Base-by-base conservation (phyloP, 1,139 yeast genomes). In the Taphrina wiesneri region DNA sequence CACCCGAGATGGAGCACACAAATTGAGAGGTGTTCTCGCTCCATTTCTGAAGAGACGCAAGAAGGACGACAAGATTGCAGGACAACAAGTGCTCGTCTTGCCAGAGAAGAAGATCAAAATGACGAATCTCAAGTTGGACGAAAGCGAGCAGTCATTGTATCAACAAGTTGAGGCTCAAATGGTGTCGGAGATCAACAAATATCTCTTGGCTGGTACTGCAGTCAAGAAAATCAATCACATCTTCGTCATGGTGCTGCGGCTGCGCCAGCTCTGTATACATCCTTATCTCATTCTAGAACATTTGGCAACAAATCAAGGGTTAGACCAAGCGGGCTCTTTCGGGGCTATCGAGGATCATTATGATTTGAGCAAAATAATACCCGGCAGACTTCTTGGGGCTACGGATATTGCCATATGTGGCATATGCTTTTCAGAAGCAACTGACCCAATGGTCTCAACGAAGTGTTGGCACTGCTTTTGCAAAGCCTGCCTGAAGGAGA, bases 191-290 rank as follows among this genome's bases (percentile, higher is more conserved):
- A 93, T 91, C 79, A 82, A 81, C 66, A 88, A 90, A 68, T 92
- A 85, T 75, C 98, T 93, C 54, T 95, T 96, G 28, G 93, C 90
- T 74, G 99, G 99, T 76, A 97, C 93, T 34, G 96, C 92, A 52
- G 80, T 91, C 67, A 92, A 92, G 76, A 93, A 93, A 75, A 59
- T 93, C 77, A 99, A 99, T 52, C 93, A 93, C 73, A 93, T 93
- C 73, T 93, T 93, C 78, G 91, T 98, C 0, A 81, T 95, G 68
- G 91, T 93, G 72, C 93, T 99, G 0, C 81, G 99, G 73, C 92
- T 93, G 99, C 84, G 99, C 73, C 99, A 93, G 76, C 81, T 93
- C 72, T 98, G 99, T 0, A 98, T 93, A 75, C 99, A 93, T 76
- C 99, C 99, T 0, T 99, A 93, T 77, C 80, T 95, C 70, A 98